Percentiles rank a stretch among this genome's conserved stretches.
Conservation (phyloP, 1,139 yeast species). For the Lodderomyces elongisporus region DNA sequence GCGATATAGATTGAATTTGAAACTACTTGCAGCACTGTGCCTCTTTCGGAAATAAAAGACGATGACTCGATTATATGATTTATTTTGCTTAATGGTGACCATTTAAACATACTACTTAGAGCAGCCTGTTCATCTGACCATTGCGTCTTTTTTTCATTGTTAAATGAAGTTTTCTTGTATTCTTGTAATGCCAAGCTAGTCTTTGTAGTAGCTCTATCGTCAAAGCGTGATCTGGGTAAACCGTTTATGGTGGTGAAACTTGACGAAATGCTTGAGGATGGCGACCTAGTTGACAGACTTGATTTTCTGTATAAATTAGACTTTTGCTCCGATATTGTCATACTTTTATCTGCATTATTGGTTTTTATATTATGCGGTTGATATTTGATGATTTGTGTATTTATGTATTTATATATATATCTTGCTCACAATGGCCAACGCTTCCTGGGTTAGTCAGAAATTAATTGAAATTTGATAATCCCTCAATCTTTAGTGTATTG, state of each 20-base stretch:
- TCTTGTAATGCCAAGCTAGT: slow-evolving; percentile 19
- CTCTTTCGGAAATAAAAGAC: slow-evolving; percentile 41
- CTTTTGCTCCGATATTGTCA: too few relatives aligned
- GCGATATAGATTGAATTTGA: slow-evolving; percentile 49
- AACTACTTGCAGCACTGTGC: slow-evolving; percentile 44
- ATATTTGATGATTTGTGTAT: too few relatives aligned
- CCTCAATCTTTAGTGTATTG: too few relatives aligned
- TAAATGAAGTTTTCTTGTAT: slow-evolving; percentile 2
- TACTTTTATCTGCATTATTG: too few relatives aligned
- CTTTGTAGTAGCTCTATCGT: slow-evolving; percentile 35
- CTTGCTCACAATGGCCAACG: too few relatives aligned
- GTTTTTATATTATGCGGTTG: too few relatives aligned
- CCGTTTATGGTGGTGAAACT: slow-evolving; percentile 1
- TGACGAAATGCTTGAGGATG: slow-evolving; percentile 8
- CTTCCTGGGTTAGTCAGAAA: too few relatives aligned
- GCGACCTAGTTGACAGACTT: slow-evolving; percentile 10
- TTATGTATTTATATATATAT: too few relatives aligned
- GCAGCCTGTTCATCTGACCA: background rate
- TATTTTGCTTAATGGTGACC: slow-evolving; percentile 24
- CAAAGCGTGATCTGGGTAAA: slow-evolving; percentile 23
- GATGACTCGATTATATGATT: slow-evolving; percentile 19
- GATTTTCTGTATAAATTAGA: slow-evolving; percentile 9
- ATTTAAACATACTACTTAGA: slow-evolving; percentile 15
- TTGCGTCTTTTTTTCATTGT: too few relatives aligned
- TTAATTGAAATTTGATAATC: too few relatives aligned